Conservation (phyloP, 2,329 filamentous ascomycete species). For the Penicillium verrucosum region DNA sequence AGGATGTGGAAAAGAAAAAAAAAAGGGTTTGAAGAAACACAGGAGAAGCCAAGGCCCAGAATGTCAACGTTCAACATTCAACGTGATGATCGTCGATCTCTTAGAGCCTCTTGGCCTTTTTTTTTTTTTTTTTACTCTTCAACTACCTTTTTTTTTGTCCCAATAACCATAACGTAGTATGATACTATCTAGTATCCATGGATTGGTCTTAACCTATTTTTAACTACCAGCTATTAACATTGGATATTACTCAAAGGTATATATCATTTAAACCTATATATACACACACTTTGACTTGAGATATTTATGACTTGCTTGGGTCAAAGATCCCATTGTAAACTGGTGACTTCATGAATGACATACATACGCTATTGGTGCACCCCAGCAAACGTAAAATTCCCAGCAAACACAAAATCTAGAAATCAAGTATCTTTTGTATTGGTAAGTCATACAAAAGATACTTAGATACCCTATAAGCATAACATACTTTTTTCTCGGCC, state of each 20-base stretch:
- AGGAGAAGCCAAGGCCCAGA: slow-evolving; percentile 12
- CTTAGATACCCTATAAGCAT: no score
- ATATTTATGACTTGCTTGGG: not conserved
- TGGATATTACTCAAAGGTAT: not conserved
- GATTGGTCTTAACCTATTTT: not conserved
- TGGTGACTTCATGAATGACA: not conserved
- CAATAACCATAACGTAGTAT: not conserved
- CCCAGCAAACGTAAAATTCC: no score
- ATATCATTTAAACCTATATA: not conserved
- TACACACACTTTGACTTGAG: not conserved
- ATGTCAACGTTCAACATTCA: not conserved
- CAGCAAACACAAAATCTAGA: no score
- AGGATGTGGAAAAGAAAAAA: slow-evolving; percentile 7
- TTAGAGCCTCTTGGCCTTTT: not conserved
- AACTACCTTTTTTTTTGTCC: not conserved
- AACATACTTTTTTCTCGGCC: no score
- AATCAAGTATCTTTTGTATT: no score
- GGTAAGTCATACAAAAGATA: no score
- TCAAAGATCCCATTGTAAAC: not conserved
- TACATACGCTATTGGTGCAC: not conserved
- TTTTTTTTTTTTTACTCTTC: not conserved
- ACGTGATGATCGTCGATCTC: slow-evolving; percentile 1
- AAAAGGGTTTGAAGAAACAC: slow-evolving; percentile 10
- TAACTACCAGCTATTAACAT: not conserved
- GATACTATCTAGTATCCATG: not conserved